A percentile compares a stretch with the other conserved stretches of the same genome.
Evolutionary conservation across 78 protist genomes (phyloP).

Genomic region (Blattamonas nauphoetae): DNA sequence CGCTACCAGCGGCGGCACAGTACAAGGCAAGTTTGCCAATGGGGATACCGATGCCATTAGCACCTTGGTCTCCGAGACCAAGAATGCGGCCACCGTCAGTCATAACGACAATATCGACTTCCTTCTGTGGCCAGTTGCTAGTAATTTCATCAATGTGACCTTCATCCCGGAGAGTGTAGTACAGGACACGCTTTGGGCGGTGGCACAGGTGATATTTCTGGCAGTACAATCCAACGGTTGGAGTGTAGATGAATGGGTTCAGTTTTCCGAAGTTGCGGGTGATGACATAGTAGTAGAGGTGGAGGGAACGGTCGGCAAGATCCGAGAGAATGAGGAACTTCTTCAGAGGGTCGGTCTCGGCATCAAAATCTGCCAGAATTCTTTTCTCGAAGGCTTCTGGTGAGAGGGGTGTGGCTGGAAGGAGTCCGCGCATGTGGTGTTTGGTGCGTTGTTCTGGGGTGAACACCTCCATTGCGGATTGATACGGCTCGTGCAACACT

Average conservation of each 20-base stretch:
- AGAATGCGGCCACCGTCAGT: slow-evolving; percentile 95
- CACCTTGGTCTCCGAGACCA: slow-evolving; percentile 94
- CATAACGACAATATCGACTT: slow-evolving; percentile 72
- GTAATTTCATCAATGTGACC: slow-evolving; percentile 52
- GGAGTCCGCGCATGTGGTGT: slow-evolving; percentile 56
- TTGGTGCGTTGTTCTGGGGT: slow-evolving; percentile 37
- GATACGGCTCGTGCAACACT: background rate
- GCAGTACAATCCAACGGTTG: background rate
- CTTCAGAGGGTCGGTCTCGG: slow-evolving; percentile 25
- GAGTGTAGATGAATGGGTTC: background rate
- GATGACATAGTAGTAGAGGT: slow-evolving; percentile 61
- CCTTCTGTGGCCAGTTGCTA: slow-evolving; percentile 57
- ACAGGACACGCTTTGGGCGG: slow-evolving; percentile 45
- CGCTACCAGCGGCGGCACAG: slow-evolving; percentile 41
- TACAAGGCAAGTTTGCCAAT: slow-evolving; percentile 75
- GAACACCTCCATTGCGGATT: slow-evolving; percentile 31
- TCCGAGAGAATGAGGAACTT: slow-evolving; percentile 52
- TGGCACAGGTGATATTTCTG: background rate
- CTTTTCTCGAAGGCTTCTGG: slow-evolving; percentile 49
- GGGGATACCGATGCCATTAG: slow-evolving; percentile 87
- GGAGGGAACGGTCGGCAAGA: slow-evolving; percentile 60
- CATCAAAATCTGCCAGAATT: slow-evolving; percentile 30
- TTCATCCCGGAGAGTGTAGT: slow-evolving; percentile 53
- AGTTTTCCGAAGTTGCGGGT: slow-evolving; percentile 48
- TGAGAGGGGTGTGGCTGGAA: slow-evolving; percentile 53